Percentiles rank a stretch among this genome's conserved stretches.
Evolutionary conservation across 768 basidiomycete genomes (phyloP).

Genomic region (Daedalea quercina): DNA sequence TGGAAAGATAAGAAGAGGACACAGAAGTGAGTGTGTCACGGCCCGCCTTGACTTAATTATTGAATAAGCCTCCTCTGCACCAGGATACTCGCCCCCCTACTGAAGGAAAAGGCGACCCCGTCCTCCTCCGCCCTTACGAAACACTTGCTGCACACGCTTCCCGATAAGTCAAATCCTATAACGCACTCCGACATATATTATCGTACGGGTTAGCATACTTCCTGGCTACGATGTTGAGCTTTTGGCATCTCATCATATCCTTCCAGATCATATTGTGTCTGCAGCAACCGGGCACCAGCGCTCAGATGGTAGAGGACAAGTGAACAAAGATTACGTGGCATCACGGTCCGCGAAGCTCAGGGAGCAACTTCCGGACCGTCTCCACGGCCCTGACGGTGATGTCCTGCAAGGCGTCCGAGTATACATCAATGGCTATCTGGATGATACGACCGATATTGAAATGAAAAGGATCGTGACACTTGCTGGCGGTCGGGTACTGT

Average conservation of each 20-base stretch:
- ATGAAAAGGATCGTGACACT: conserved; percentile 62
- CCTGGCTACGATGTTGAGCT: not conserved
- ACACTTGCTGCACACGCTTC: conserved; percentile 54
- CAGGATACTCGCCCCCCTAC: conserved; percentile 26
- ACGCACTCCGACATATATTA: conserved; percentile 62
- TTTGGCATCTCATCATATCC: not conserved
- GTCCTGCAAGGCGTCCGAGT: conserved; percentile 38
- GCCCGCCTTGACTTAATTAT: not conserved
- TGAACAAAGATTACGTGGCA: conserved; percentile 15
- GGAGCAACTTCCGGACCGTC: conserved; percentile 18
- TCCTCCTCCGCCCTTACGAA: conserved; percentile 45
- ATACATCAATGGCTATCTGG: conserved; percentile 70
- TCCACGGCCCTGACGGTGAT: conserved; percentile 6
- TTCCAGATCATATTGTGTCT: conserved; percentile 51
- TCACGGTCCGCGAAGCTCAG: conserved; percentile 20
- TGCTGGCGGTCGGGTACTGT: conserved; percentile 66
- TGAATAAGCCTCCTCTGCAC: not conserved
- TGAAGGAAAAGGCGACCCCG: conserved; percentile 25
- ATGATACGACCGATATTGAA: conserved; percentile 71
- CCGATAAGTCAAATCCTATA: conserved; percentile 67
- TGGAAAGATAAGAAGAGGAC: conserved; percentile 21
- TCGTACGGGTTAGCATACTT: conserved; percentile 44
- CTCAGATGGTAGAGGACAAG: conserved; percentile 16
- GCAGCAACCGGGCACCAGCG: conserved; percentile 41
- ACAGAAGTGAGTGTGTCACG: conserved; percentile 12